Base-by-base conservation (phyloP, 176 grass and related monocot genomes). In the Lolium multiflorum region DNA sequence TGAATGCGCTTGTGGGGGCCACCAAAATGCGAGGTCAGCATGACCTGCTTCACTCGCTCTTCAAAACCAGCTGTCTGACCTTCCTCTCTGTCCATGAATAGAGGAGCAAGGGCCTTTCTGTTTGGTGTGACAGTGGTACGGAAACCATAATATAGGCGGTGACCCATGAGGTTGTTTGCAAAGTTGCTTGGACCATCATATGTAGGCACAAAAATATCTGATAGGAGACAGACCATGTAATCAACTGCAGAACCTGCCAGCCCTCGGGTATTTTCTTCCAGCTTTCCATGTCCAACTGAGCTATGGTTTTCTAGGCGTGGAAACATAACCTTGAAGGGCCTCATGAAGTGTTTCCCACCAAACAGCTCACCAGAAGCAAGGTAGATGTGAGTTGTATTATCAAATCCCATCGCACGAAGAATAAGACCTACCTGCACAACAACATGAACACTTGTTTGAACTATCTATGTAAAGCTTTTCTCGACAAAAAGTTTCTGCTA, bases 151-250 rank as follows among this genome's bases (percentile, higher is more conserved):
- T 95, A 98, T 44, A 95, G 41, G 67, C 96, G 93, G 81, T 98
- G 96, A 5, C 96, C 96, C 90, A 98, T 92, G 70, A 95, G 90
- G 59, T 98, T 98, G 83, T 98, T 98, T 50, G 96, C 96, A 54
- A 98, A 98, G 80, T 98, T 98, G 80, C 96, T 98, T 55, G 96
- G 96, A 15, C 93, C 96, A 46, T 95, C 96, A 50, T 98, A 98
- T 43, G 96, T 95, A 3, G 93, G 93, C 20, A 98, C 74, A 79
- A 98, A 98, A 82, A 95, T 95, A 77, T 98, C 96, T 5, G 96
- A 98, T 48, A 98, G 67, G 38, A 98, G 91, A 46, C 96, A 98
- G 26, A 98, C 96, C 96, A 98, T 92, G 84, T 95, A 98, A 85
- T 98, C 96, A 78, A 98, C 86, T 82, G 96, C 96, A 20, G 96